Percentiles rank a stretch among this genome's conserved stretches.
Conservation (phyloP, 1,139 yeast genomes). For the Blastobotrys persicus region DNA sequence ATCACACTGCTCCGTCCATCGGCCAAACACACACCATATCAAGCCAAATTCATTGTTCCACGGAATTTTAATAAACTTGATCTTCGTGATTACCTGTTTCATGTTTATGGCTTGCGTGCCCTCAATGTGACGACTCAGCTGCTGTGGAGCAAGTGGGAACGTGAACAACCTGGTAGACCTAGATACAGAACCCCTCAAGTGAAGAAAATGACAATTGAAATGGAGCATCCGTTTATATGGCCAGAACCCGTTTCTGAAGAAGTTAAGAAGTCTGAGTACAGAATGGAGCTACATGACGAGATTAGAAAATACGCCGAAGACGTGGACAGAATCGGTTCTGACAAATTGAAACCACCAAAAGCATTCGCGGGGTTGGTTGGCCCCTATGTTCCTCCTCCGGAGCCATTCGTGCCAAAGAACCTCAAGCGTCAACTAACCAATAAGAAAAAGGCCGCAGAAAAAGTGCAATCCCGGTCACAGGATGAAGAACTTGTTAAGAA, state of each 20-base stretch:
- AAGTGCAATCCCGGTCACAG: constrained; percentile 20
- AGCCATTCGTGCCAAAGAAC: constrained; percentile 64
- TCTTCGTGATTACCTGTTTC: constrained; percentile 84
- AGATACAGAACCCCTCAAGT: constrained; percentile 78
- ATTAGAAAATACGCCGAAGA: constrained; percentile 41
- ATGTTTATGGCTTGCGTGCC: constrained; percentile 84
- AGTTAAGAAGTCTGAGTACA: constrained; percentile 36
- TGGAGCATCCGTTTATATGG: constrained; percentile 93
- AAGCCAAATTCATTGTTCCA: constrained; percentile 92
- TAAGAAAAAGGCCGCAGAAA: constrained; percentile 25
- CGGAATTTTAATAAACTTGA: constrained; percentile 87
- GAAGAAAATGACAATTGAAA: constrained; percentile 92
- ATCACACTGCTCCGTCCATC: constrained; percentile 77
- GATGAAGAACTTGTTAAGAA: constrained; percentile 28
- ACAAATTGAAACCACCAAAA: constrained; percentile 60
- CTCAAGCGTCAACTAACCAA: constrained; percentile 28
- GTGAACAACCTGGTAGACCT: constrained; percentile 61
- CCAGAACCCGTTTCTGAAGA: constrained; percentile 57
- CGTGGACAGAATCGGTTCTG: constrained; percentile 58
- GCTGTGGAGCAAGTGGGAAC: constrained; percentile 65
- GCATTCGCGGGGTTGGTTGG: constrained; percentile 79
- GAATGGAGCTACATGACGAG: constrained; percentile 29
- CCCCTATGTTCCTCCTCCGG: constrained; percentile 62
- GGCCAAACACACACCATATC: constrained; percentile 93
- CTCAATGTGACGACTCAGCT: constrained; percentile 83